Evolutionary conservation across 2,329 filamentous ascomycete genomes (phyloP).

Genomic region (Microdochium paspali): DNA sequence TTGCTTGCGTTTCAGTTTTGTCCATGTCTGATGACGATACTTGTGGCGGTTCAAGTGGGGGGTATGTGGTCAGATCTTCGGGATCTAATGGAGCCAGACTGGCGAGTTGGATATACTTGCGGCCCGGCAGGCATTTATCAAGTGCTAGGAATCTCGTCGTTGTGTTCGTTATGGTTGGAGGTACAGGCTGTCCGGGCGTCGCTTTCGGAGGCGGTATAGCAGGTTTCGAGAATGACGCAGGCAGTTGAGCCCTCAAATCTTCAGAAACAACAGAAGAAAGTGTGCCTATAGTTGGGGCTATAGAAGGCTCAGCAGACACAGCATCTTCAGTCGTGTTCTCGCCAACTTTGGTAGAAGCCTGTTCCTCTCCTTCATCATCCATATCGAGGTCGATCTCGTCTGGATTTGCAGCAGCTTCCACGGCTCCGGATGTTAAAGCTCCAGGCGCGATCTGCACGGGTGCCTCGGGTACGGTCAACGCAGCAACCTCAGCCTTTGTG

Average conservation of each 20-base stretch:
- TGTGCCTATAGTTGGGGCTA: too few relatives aligned
- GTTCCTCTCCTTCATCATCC: slow-evolving; percentile 34
- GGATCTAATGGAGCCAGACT: slow-evolving; percentile 44
- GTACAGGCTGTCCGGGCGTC: slow-evolving; percentile 53
- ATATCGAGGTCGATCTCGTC: slow-evolving; percentile 65
- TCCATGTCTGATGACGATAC: slow-evolving; percentile 1
- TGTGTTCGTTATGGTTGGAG: slow-evolving; percentile 65
- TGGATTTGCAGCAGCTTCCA: slow-evolving; percentile 33
- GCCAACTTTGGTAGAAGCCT: slow-evolving; percentile 11
- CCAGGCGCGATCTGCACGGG: slow-evolving; percentile 3
- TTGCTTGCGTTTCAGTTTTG: slow-evolving; percentile 7
- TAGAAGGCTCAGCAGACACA: slow-evolving; percentile 6
- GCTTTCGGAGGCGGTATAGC: slow-evolving; percentile 22
- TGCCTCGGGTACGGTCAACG: slow-evolving; percentile 11
- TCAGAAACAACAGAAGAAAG: slow-evolving; percentile 38
- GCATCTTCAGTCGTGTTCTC: slow-evolving; percentile 6
- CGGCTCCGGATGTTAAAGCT: neutral
- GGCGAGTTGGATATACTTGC: slow-evolving; percentile 74
- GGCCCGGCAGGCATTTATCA: slow-evolving; percentile 77
- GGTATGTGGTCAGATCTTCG: slow-evolving; percentile 9
- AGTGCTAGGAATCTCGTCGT: slow-evolving; percentile 78
- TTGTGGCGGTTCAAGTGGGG: slow-evolving; percentile 3
- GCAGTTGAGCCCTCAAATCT: slow-evolving; percentile 63
- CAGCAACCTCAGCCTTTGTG: neutral
- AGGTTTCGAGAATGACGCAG: slow-evolving; percentile 58